phyloP scores from a whole-genome alignment of 345 rosid genomes.

The Linum usitatissimum region DNA sequence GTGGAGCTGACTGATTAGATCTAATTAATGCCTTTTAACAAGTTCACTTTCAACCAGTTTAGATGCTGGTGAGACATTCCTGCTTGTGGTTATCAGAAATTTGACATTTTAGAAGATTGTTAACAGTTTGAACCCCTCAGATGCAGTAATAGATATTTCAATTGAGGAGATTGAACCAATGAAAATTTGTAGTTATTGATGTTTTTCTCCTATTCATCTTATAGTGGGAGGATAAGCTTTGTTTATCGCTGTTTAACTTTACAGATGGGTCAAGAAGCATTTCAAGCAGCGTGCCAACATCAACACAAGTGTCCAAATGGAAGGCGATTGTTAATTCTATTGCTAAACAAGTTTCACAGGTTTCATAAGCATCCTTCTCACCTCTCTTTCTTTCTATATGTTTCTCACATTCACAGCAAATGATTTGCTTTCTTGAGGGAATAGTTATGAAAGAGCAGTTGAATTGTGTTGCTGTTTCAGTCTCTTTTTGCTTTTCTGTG shows the following conservation, averaged over 20 bases:
- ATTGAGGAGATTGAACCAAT: too few relatives aligned
- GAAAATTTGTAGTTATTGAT: too few relatives aligned
- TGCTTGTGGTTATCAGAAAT: not conserved
- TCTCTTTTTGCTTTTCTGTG: not conserved
- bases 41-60: not conserved
- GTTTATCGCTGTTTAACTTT: slow-evolving; percentile 6
- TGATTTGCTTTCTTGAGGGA: too few relatives aligned
- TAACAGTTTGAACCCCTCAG: too few relatives aligned
- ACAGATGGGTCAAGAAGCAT: slow-evolving; percentile 30
- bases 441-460: too few relatives aligned
- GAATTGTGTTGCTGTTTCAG: too few relatives aligned
- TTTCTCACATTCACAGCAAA: not conserved
- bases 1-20: not conserved
- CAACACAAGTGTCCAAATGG: slow-evolving; percentile 40
- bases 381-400: too few relatives aligned
- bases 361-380: slow-evolving; percentile 16
- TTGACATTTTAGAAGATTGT: too few relatives aligned
- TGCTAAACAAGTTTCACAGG: slow-evolving; percentile 74
- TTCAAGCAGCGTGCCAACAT: slow-evolving; percentile 12
- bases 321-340: slow-evolving; percentile 43
- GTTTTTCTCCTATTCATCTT: not conserved
- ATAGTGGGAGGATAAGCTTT: not conserved
- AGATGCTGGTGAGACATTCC: not conserved
- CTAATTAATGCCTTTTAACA: not conserved
- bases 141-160: too few relatives aligned